Percentiles rank a stretch among this genome's conserved stretches.
Evolutionary conservation across 1,139 yeast species (phyloP).

Genomic region (Ashbya aceris): DNA sequence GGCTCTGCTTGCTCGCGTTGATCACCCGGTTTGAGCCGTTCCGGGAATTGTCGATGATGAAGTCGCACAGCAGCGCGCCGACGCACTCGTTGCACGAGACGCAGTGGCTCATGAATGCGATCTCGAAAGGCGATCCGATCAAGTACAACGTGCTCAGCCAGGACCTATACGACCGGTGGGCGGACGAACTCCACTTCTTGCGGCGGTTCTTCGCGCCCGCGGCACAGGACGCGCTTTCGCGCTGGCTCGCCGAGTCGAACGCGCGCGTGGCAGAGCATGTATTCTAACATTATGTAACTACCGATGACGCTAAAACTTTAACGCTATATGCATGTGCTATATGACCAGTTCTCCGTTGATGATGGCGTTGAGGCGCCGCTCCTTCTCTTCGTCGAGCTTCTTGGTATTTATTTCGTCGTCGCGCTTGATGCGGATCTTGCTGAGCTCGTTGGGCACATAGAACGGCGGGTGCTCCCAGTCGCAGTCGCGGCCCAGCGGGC

Average conservation of each 20-base stretch:
- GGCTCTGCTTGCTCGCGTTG: conserved; percentile 14
- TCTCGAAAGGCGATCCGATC: conserved; percentile 14
- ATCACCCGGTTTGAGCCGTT: conserved; percentile 17
- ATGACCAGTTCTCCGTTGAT: conserved; percentile 25
- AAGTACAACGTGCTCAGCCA: conserved; percentile 39
- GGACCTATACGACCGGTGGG: conserved; percentile 44
- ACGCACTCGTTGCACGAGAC: conserved; percentile 12
- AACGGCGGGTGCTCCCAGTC: conserved; percentile 25
- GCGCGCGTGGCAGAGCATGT: neutral
- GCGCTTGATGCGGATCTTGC: conserved; percentile 23
- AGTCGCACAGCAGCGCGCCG: conserved; percentile 1
- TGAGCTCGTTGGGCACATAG: conserved; percentile 16
- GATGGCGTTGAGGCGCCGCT: conserved; percentile 28
- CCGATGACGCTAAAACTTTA: neutral
- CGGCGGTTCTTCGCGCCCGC: neutral
- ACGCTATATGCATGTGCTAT: neutral
- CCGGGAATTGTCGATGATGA: conserved; percentile 9
- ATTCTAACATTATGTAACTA: too few relatives aligned
- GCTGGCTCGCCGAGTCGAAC: conserved; percentile 1
- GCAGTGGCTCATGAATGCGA: conserved; percentile 18
- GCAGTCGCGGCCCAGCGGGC: conserved; percentile 45
- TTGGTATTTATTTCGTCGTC: conserved; percentile 30
- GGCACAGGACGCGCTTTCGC: neutral
- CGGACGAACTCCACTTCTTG: conserved; percentile 10
- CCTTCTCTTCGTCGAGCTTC: conserved; percentile 28